Percentiles rank a stretch among this genome's conserved stretches.
phyloP scores from a whole-genome alignment of 2,329 filamentous ascomycete species.

The Chalaropsis ovoidea region DNA sequence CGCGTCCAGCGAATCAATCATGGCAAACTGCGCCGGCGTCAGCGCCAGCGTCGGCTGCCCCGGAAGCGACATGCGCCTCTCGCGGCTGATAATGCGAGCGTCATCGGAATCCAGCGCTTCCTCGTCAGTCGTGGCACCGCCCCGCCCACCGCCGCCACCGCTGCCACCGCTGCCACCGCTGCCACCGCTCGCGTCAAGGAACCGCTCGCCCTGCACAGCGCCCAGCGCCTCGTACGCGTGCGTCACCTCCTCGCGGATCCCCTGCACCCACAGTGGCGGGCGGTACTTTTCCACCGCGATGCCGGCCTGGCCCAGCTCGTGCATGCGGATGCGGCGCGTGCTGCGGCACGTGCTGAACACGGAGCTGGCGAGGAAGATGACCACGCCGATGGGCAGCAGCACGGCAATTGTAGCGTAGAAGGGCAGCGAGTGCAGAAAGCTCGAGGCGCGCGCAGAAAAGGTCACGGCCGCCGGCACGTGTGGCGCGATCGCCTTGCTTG shows the following conservation, averaged over 20 bases:
- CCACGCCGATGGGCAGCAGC: slow-evolving; percentile 62
- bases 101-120: slow-evolving; percentile 32
- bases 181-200: slow-evolving; percentile 51
- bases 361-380: slow-evolving; percentile 65
- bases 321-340: slow-evolving; percentile 60
- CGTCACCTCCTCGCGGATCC: slow-evolving; percentile 66
- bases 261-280: slow-evolving; percentile 64
- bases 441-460: slow-evolving; percentile 33
- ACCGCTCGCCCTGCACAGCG: slow-evolving; percentile 58
- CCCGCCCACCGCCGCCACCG: too few species aligned
- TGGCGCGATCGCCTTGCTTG: slow-evolving; percentile 44
- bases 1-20: slow-evolving; percentile 67
- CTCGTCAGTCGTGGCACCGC: slow-evolving; percentile 28
- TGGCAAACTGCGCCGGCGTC: slow-evolving; percentile 68
- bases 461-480: slow-evolving; percentile 29
- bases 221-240: slow-evolving; percentile 66
- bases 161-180: slow-evolving; percentile 33
- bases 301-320: slow-evolving; percentile 61
- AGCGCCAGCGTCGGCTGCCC: slow-evolving; percentile 61
- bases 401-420: slow-evolving; percentile 54
- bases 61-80: slow-evolving; percentile 36
- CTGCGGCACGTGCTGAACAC: slow-evolving; percentile 67
- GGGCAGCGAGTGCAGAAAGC: slow-evolving; percentile 39
- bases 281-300: slow-evolving; percentile 61
- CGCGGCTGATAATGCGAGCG: slow-evolving; percentile 35